Base-by-base conservation (phyloP, 2,329 filamentous ascomycete species). In the Fusarium graminum region DNA sequence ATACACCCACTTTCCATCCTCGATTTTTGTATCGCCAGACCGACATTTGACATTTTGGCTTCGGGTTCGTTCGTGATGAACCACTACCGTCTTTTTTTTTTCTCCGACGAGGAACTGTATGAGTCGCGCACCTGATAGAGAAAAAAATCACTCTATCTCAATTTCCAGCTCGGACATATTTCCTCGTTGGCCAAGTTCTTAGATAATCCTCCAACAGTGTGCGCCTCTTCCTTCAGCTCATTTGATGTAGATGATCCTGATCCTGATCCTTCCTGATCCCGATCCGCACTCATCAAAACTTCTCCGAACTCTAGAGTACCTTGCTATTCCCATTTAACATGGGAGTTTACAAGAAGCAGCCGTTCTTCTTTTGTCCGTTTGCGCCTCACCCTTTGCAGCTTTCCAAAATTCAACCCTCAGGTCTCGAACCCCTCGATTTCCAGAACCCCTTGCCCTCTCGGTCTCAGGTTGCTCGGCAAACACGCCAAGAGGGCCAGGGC, bases 381-480 rank as follows among this genome's bases (percentile, higher is more conserved):
- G n/a, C 59, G 59, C 54, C 49, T 69, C 56, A 36, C 61, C 52
- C 59, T 67, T 66, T 50, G 45, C 26, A 61, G 56, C 25, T 9
- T 19, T 42, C 17, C 17, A 16, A 41, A 17, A 41, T 59, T 52
- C 38, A 56, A 19, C 34, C 45, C 36, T 60, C 42, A 44, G 42
- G 29, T 56, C 49, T 61, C 26, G 57, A 62, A 39, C 57, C 59
- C 57, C 57, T 62, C 59, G 49, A 56, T 43, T 62, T 38, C 30
- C n/a, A 34, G 22, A 39, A 29, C 57, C 59, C 59, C 58, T 63
- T 67, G 47, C 59, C 52, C 60, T 64, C 43, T 58, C 34, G 49
- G 69, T 72, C 69, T 72, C 69, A 72, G 69, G 69, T 72, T 72
- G 56, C 52, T 55, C 69, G 67, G 58, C 66, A 60, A 59, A 58